These are phyloP conservation scores for Diaporthe helianthi DNA, from an alignment of 2,329 filamentous ascomycete species.

Conservation along the genomic window DNA sequence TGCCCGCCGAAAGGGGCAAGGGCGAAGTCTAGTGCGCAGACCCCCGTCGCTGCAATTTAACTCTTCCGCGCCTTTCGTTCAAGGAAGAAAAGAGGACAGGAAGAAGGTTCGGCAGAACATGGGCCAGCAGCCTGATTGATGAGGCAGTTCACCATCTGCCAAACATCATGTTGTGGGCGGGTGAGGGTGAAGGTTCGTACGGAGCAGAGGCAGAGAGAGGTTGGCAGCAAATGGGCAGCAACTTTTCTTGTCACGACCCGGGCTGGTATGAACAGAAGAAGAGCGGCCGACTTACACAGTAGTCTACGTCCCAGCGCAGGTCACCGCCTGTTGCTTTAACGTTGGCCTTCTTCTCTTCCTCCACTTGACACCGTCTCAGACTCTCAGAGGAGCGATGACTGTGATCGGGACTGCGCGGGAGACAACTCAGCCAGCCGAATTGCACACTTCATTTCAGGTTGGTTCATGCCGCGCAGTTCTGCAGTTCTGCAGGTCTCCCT, in stretches of 20 bases:
- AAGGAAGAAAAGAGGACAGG: not conserved
- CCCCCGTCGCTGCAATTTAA: constrained; percentile 28
- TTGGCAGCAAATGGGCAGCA: too few relatives aligned
- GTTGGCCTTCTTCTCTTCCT: not conserved
- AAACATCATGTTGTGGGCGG: not conserved
- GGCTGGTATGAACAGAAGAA: not conserved
- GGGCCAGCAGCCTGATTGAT: not conserved
- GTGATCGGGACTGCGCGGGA: not conserved
- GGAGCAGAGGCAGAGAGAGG: not conserved
- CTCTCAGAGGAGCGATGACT: not conserved
- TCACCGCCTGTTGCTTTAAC: not conserved
- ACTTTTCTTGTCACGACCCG: not conserved
- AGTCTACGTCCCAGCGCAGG: not conserved
- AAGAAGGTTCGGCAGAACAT: constrained; percentile 14
- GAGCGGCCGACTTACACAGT: not conserved
- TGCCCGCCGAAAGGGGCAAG: constrained; percentile 34
- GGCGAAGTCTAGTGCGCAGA: constrained; percentile 24
- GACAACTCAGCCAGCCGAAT: not conserved
- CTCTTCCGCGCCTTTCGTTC: constrained; percentile 20
- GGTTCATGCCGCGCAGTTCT: constrained; percentile 16
- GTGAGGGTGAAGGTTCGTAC: not conserved
- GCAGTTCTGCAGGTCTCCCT: not conserved
- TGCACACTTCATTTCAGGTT: constrained; percentile 8
- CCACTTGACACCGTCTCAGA: too few relatives aligned
- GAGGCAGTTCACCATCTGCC: not conserved